Evolutionary conservation across 192 early-diverging fungal genomes (phyloP).

Genomic region (Allomyces macrogynus): DNA sequence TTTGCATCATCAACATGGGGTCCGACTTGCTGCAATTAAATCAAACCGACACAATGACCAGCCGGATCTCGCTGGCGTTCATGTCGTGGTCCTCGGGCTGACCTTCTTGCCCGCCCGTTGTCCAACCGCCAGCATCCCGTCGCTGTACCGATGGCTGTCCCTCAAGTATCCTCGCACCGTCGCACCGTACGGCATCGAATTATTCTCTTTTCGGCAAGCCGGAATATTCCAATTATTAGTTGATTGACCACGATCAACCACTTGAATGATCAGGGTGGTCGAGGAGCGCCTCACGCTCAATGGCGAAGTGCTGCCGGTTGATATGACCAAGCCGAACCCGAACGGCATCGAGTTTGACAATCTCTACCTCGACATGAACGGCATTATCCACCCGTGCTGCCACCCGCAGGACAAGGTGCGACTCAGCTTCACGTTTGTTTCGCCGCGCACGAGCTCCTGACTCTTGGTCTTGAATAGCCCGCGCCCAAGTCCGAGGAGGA

Average conservation of each 20-base stretch:
- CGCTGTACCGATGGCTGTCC: slow-evolving; percentile 3
- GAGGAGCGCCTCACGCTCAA: slow-evolving; percentile 53
- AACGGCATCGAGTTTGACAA: slow-evolving; percentile 88
- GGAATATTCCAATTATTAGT: background rate
- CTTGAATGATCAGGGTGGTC: slow-evolving; percentile 16
- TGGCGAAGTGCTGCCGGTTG: slow-evolving; percentile 59
- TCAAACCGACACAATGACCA: too few species aligned
- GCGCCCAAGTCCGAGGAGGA: slow-evolving; percentile 69
- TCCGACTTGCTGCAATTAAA: too few species aligned
- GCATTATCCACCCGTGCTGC: slow-evolving; percentile 72
- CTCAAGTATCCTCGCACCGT: slow-evolving; percentile 4
- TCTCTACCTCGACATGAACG: slow-evolving; percentile 98
- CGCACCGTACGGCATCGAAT: background rate
- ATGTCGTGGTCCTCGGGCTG: too few species aligned
- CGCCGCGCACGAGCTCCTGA: background rate
- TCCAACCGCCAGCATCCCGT: background rate
- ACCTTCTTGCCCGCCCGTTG: too few species aligned
- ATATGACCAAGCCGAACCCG: slow-evolving; percentile 71
- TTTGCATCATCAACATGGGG: too few species aligned
- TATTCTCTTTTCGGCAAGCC: background rate
- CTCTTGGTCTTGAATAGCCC: slow-evolving; percentile 17
- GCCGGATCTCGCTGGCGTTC: too few species aligned
- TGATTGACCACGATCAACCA: background rate
- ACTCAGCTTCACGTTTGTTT: background rate
- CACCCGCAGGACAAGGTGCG: slow-evolving; percentile 51